Evolutionary conservation across 2,329 filamentous ascomycete species (phyloP).

Genomic region (Fusarium proliferatum): DNA sequence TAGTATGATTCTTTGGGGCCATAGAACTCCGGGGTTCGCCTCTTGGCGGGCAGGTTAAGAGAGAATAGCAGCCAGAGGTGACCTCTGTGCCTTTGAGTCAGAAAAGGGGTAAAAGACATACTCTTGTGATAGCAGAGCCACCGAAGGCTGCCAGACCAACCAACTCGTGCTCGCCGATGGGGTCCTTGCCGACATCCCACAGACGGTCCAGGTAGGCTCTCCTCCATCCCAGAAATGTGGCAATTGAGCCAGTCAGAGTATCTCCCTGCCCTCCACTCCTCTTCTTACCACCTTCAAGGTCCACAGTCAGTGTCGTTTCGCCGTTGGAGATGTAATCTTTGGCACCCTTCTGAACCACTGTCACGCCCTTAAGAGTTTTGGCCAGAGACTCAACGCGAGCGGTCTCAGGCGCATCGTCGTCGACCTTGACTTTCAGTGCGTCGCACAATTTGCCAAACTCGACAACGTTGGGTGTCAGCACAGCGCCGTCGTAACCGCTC

Average conservation of each 20-base stretch:
- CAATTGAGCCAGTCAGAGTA: constrained; percentile 89
- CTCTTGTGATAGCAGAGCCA: constrained; percentile 87
- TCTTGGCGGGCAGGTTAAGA: background rate
- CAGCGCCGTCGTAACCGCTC: constrained; percentile 82
- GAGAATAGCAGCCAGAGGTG: background rate
- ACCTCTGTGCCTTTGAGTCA: background rate
- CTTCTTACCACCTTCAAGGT: constrained; percentile 85
- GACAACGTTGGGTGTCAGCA: constrained; percentile 94
- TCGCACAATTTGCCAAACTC: constrained; percentile 89
- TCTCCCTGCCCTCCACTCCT: constrained; percentile 95
- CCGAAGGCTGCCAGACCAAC: constrained; percentile 85
- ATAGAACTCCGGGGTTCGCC: background rate
- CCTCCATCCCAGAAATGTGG: constrained; percentile 89
- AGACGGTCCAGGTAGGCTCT: constrained; percentile 85
- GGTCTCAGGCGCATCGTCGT: constrained; percentile 51
- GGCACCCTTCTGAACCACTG: constrained; percentile 88
- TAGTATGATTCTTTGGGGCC: constrained; percentile 11
- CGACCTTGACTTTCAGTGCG: constrained; percentile 73
- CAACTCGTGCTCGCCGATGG: constrained; percentile 66
- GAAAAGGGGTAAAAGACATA: constrained; percentile 49
- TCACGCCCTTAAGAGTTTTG: constrained; percentile 84
- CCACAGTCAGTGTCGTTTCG: constrained; percentile 76
- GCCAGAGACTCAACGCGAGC: constrained; percentile 73
- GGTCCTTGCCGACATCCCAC: constrained; percentile 70
- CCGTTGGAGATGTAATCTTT: constrained; percentile 89